Evolutionary conservation across 805 yeast genomes (phyloP), one percentile per base, ranked within the genome.

Genomic region (Myxozyma kluyveri): DNA sequence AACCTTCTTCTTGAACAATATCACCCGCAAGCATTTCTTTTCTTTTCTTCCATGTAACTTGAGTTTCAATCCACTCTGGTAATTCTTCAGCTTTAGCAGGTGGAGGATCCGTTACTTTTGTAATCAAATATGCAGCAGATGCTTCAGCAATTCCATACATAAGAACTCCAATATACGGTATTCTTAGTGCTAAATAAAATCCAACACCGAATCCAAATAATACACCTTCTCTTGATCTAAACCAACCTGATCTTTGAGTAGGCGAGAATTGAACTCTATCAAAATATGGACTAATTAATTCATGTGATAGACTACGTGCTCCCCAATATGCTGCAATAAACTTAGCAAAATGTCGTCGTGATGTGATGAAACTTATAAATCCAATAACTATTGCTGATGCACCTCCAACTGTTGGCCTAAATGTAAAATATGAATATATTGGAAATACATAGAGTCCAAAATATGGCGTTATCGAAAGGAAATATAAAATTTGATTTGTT

Each of bases 201-300:
- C 72, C 72, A 6, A 77, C 61, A 2, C 83, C 80, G 57, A 80
- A 80, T 4, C 84, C 84, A 55, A 76, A 75, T 45, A 82, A 65
- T 27, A 77, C 71, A 0, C 84, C 84, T 49, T 77, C 79, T 36
- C 85, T 70, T 12, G 80, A 72, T 10, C 69, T 69, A 42, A 72
- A 66, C 85, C 85, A 81, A 47, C 69, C 72, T 17, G 70, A 66
- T 38, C 70, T 69, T n/a, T 66, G 57, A 3, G 61, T 62, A 18
- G 41, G 35, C 3, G 74, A 65, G 50, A 78, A 74, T 10, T 78
- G 76, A 19, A 79, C 67, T 10, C 76, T 67, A 7, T 69, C 60
- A 63, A 81, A 77, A 62, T 78, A 81, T 3, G 83, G 83, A 4
- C 64, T 61, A 35, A 81, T 69, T 45, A 81, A 69, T 39, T 77